Evolutionary conservation across 169 alveolate species (phyloP).

Genomic region (Eimeria tenella): DNA sequence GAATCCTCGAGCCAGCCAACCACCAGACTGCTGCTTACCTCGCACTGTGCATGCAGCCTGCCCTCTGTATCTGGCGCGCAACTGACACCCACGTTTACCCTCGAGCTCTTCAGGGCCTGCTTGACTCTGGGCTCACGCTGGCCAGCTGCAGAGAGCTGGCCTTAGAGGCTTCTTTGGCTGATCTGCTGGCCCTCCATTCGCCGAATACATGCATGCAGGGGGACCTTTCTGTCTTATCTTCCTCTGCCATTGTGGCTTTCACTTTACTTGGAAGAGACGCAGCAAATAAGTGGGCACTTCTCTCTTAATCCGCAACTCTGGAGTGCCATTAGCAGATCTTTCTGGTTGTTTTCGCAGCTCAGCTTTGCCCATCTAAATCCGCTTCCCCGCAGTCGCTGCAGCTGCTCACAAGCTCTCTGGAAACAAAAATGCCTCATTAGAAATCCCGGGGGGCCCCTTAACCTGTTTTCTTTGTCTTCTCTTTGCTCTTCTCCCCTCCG

Average conservation of each 20-base stretch:
- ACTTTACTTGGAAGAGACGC: slow-evolving; percentile 10
- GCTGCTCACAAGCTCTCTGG: too few species aligned
- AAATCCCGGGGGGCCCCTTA: too few species aligned
- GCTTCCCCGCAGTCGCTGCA: too few species aligned
- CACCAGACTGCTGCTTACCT: slow-evolving; percentile 49
- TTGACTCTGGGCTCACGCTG: slow-evolving; percentile 51
- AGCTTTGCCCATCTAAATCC: too few species aligned
- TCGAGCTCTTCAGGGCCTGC: background rate
- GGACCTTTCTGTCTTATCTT: background rate
- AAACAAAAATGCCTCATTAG: too few species aligned
- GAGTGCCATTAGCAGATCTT: too few species aligned
- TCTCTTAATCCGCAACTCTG: background rate
- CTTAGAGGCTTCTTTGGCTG: slow-evolving; percentile 29
- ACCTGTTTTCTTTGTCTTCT: too few species aligned
- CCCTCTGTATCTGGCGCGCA: slow-evolving; percentile 51
- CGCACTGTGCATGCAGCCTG: slow-evolving; percentile 31
- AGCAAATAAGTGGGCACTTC: slow-evolving; percentile 8
- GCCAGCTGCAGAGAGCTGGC: slow-evolving; percentile 21
- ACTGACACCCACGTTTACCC: background rate
- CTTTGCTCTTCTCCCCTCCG: too few species aligned
- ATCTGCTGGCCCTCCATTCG: background rate
- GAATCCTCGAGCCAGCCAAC: slow-evolving; percentile 46
- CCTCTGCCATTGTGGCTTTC: slow-evolving; percentile 28
- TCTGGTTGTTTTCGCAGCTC: too few species aligned
- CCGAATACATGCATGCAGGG: slow-evolving; percentile 9